Base-by-base conservation (phyloP, 1,139 yeast species). In the Blastobotrys arbuscula region DNA sequence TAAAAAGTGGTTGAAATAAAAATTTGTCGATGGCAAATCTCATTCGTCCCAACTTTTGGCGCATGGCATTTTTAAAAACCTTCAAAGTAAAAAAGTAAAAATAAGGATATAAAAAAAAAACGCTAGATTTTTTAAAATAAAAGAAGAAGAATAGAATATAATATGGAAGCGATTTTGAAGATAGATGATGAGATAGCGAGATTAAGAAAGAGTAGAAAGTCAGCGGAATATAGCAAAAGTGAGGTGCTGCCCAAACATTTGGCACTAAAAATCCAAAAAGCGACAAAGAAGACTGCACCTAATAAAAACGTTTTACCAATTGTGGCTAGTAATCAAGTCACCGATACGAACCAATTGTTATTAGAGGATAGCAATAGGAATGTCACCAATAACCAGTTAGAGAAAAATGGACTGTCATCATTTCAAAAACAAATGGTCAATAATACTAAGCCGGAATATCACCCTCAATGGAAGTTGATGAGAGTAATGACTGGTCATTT, bases 401-500 rank as follows among this genome's bases (percentile, higher is more conserved):
- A 3, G 13, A 35, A n/a, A 15, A 4, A 16, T 2, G 10, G 39
- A 41, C 23, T 44, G 34, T 48, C 26, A 45, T 47, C 23, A 44
- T 50, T 39, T 40, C 52, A 34, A 48, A 47, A 24, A 39, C 53
- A 19, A 49, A 50, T 45, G 49, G 50, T 15, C 16, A 58, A 52
- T 18, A 58, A 52, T 18, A 15, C 26, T 12, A 52, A 56, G 44
- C 79, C 81, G 0, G 67, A 66, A 45, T 75, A 79, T 76, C 78
- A 78, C 60, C 76, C 79, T 0, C 77, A 80, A 0, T 89, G 96
- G 95, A 77, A 78, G 56, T 73, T 88, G 3, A 73, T 73, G 62
- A 72, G 87, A 49, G 89, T 92, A 2, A 74, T 92, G 2, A 81
- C 87, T 0, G 98, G 97, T 2, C 98, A 94, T 63, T 75, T 78